A percentile compares a stretch with the other conserved stretches of the same genome.
phyloP scores from a whole-genome alignment of 495 filamentous ascomycete genomes.

The Rostrohypoxylon terebratum region DNA sequence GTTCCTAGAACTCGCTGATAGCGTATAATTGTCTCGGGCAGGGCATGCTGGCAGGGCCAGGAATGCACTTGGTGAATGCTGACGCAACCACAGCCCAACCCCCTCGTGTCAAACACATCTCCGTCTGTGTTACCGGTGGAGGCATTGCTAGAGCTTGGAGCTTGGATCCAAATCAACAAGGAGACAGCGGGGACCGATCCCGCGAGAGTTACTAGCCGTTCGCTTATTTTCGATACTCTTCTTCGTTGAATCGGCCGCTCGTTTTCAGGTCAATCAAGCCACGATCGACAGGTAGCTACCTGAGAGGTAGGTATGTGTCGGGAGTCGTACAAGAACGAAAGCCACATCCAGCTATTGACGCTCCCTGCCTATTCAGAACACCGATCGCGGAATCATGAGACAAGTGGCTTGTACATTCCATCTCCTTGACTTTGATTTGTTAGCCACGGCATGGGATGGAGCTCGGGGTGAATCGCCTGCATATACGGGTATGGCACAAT shows the following conservation, averaged over 20 bases:
- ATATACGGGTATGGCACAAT: not conserved
- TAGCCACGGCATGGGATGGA: not conserved
- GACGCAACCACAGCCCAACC: not conserved
- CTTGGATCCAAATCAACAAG: not conserved
- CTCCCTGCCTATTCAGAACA: no score
- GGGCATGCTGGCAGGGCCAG: no score
- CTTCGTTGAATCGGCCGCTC: not conserved
- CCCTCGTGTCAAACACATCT: not conserved
- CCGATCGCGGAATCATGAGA: conserved; percentile 6
- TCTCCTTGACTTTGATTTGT: not conserved
- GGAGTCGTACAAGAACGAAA: conserved; percentile 1
- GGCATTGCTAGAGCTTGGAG: not conserved
- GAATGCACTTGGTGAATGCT: not conserved
- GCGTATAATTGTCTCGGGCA: no score
- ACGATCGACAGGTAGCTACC: not conserved
- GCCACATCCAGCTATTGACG: not conserved
- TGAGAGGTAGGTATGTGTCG: not conserved
- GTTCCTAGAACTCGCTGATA: no score
- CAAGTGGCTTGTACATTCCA: conserved; percentile 9
- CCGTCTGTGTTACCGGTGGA: not conserved
- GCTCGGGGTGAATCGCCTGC: not conserved
- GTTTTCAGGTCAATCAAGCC: not conserved
- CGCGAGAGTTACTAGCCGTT: no score
- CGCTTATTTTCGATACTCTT: not conserved
- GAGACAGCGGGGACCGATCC: no score